Evolutionary conservation across 2,329 filamentous ascomycete genomes (phyloP), one percentile per base, ranked within the genome.

Genomic region (Pleomassaria siparia): DNA sequence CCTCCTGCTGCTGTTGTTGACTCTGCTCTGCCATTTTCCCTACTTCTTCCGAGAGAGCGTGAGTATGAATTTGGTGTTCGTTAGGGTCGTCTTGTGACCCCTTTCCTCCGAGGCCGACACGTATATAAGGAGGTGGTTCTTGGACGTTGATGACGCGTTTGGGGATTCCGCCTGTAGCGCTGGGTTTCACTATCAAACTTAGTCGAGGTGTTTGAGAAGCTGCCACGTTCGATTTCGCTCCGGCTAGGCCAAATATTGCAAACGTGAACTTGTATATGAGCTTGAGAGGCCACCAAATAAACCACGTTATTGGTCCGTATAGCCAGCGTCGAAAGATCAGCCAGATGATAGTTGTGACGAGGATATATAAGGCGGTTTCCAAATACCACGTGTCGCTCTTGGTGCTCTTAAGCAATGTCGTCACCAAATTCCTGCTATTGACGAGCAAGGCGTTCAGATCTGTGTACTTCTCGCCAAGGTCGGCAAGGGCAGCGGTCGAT

Each of bases 301-400:
- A 76, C 88, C 90, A 94, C 86, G 89, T 95, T 47, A 89, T 72
- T 1, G 94, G 94, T 0, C 94, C 92, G 74, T 95, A 99, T 7
- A 99, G 66, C 32, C 92, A 77, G 36, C 94, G 78, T 22, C 94
- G 79, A 64, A 95, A 96, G 6, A 96, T 66, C 7, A 99, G 79
- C 94, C 94, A 99, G 24, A 76, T 78, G 33, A 91, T 84, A 1
- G 91, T 96, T 5, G 75, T 81, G 18, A 87, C 64, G 13, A 97
- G 80, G 59, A 96, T 79, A 67, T 91, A 95, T 56, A 97, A 85
- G 2, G 91, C 84, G 29, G 89, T 95, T 72, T 94, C 88, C 26
- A 99, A 81, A 68, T 99, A 99, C 94, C 94, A 99, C 2, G 91
- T 96, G 67, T 99, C 94, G 56, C 87, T 94, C 78, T 99, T 99